phyloP scores from a whole-genome alignment of 768 basidiomycete genomes.

The Lactarius trivialis region DNA sequence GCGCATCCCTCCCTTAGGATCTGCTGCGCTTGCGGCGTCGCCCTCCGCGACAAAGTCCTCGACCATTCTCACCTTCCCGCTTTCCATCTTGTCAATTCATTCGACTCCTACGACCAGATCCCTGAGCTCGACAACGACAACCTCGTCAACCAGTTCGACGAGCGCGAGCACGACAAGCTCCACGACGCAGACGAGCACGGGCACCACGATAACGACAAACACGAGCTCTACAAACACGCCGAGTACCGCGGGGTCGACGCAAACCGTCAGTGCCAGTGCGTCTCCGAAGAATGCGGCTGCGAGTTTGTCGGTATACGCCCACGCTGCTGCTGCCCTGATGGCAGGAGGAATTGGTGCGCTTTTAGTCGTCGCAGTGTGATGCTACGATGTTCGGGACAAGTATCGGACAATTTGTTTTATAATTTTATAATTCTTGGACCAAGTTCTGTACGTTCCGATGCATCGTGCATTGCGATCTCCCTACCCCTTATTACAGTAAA shows the following conservation, averaged over 20 bases:
- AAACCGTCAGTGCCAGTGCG: background rate
- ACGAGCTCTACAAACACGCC: background rate
- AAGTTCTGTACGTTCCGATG: background rate
- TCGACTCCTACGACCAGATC: background rate
- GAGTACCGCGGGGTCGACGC: background rate
- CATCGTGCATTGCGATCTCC: no score
- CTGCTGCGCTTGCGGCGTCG: background rate
- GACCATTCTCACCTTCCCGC: background rate
- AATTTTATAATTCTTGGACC: no score
- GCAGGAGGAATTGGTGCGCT: constrained; percentile 4
- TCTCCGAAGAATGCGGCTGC: constrained; percentile 1
- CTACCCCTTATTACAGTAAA: no score
- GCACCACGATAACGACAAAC: background rate
- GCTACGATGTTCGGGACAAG: background rate
- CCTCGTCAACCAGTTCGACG: background rate
- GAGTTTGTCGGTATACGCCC: background rate
- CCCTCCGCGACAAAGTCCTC: background rate
- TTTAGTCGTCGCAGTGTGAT: background rate
- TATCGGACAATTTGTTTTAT: background rate
- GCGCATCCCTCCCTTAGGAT: background rate
- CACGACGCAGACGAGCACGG: background rate
- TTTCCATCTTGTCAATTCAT: background rate
- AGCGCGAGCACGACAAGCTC: no score
- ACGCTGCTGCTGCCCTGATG: constrained; percentile 1
- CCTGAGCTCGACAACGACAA: background rate